phyloP scores from a whole-genome alignment of 371 early-diverging fungal genomes.

The Funneliformis caledonium region DNA sequence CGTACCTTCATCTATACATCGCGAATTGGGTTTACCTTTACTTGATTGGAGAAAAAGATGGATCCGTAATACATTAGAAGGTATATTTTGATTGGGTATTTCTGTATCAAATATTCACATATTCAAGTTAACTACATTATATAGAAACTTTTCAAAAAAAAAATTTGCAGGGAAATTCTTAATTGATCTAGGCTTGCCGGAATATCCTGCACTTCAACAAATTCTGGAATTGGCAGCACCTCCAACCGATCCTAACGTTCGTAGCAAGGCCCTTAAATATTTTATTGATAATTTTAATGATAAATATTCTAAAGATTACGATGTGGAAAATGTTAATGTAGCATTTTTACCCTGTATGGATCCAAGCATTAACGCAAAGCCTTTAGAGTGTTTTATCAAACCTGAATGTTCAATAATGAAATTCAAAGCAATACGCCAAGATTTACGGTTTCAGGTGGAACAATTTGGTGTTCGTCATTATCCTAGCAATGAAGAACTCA shows the following conservation, averaged over 20 bases:
- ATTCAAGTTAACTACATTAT: too few species aligned
- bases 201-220: slow-evolving; percentile 53
- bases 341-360: slow-evolving; percentile 71
- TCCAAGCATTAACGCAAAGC: slow-evolving; percentile 51
- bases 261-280: slow-evolving; percentile 62
- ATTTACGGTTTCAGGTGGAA: slow-evolving; percentile 59
- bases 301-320: slow-evolving; percentile 58
- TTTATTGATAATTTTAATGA: slow-evolving; percentile 70
- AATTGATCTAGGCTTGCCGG: slow-evolving; percentile 64
- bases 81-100: not conserved
- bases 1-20: slow-evolving; percentile 59
- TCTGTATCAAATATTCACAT: too few species aligned
- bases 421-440: slow-evolving; percentile 65
- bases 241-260: too few species aligned
- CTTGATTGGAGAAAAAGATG: slow-evolving; percentile 60
- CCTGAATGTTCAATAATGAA: slow-evolving; percentile 65
- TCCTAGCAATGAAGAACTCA: not conserved
- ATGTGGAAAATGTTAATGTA: slow-evolving; percentile 49
- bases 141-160: too few species aligned
- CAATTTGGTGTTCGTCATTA: slow-evolving; percentile 66
- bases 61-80: slow-evolving; percentile 5
- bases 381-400: slow-evolving; percentile 67
- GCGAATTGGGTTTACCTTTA: slow-evolving; percentile 67
- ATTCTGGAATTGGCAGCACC: too few species aligned
- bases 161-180: slow-evolving; percentile 59